Percentiles rank a stretch among this genome's conserved stretches.
phyloP scores from a whole-genome alignment of 1,284 basidiomycete species.

The Tylopilus sp. region DNA sequence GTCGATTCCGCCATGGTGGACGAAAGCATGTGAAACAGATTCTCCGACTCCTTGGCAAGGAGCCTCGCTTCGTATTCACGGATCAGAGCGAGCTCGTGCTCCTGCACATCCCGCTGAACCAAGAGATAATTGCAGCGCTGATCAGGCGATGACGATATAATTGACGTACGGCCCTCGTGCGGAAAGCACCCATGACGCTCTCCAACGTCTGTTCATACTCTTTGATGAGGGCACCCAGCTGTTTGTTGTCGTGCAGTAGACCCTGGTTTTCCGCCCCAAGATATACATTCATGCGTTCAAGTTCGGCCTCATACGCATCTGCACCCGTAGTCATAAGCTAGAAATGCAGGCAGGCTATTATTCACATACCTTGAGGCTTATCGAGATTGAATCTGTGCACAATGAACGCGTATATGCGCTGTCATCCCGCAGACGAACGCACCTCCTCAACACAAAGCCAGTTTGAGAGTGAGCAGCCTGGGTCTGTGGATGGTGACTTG shows the following conservation, averaged over 20 bases:
- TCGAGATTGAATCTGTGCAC: constrained; percentile 77
- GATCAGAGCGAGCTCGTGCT: constrained; percentile 87
- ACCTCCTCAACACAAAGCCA: constrained; percentile 89
- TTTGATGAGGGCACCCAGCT: constrained; percentile 84
- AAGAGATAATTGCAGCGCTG: neutral
- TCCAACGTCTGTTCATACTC: constrained; percentile 98
- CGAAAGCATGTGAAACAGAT: constrained; percentile 58
- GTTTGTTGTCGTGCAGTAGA: constrained; percentile 93
- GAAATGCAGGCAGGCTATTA: neutral
- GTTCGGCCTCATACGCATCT: constrained; percentile 92
- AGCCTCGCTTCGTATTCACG: constrained; percentile 89
- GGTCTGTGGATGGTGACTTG: constrained; percentile 37
- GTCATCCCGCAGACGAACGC: constrained; percentile 22
- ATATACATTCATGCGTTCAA: constrained; percentile 85
- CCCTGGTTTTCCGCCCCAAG: constrained; percentile 84
- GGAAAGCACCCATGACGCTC: constrained; percentile 91
- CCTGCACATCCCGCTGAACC: constrained; percentile 84
- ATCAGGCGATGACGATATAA: constrained; percentile 4
- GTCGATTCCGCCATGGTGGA: constrained; percentile 63
- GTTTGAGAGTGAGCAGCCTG: constrained; percentile 72
- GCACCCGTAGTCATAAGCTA: constrained; percentile 5
- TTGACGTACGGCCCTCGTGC: constrained; percentile 80
- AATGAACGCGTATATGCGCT: neutral
- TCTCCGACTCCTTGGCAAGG: constrained; percentile 71
- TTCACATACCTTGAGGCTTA: constrained; percentile 70